Base-by-base conservation (phyloP, 176 grass and related monocot genomes). In the Coix lacrymajobi region DNA sequence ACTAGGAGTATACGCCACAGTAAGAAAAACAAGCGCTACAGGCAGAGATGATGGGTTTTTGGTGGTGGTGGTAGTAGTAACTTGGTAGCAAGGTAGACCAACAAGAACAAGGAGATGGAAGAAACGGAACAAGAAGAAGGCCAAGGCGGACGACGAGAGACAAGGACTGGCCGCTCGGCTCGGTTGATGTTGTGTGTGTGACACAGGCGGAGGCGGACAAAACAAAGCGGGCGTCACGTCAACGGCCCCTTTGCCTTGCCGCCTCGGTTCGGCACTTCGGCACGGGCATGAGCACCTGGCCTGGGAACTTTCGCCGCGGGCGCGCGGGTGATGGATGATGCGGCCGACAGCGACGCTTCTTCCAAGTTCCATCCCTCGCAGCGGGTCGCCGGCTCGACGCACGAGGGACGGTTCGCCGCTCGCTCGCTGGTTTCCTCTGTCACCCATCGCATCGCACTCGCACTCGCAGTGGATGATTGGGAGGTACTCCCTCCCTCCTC, bases 271-370 rank as follows among this genome's bases (percentile, higher is more conserved):
- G 44, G n/a, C 66, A 63, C n/a, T n/a, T n/a, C 40, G 9, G 52
- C 51, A 19, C 73, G 0, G 2, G 26, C 58, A 13, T 11, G 48
- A 51, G 48, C 49, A 6, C 26, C 11, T 28, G 16, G 48, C 45
- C 71, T 82, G n/a, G 85, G 72, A 87, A 77, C 31, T 11, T 87
- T 82, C 79, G n/a, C 77, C 43, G 19, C 25, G 57, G 54, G 4
- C 73, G 51, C 74, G 25, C 7, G 17, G 12, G 7, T 20, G 17
- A 5, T 16, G 14, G 44, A 51, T 20, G 16, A 19, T 49, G 46
- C 46, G 5, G 22, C 12, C 66, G 31, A 73, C 40, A 51, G 26
- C 78, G 70, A 87, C 70, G 1, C 36, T 15, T 11, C 33, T 33
- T n/a, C n/a, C n/a, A n/a, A n/a, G n/a, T n/a, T n/a, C n/a, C 33